Conservation (phyloP, 2,329 filamentous ascomycete genomes). For the Phialophora expanda region DNA sequence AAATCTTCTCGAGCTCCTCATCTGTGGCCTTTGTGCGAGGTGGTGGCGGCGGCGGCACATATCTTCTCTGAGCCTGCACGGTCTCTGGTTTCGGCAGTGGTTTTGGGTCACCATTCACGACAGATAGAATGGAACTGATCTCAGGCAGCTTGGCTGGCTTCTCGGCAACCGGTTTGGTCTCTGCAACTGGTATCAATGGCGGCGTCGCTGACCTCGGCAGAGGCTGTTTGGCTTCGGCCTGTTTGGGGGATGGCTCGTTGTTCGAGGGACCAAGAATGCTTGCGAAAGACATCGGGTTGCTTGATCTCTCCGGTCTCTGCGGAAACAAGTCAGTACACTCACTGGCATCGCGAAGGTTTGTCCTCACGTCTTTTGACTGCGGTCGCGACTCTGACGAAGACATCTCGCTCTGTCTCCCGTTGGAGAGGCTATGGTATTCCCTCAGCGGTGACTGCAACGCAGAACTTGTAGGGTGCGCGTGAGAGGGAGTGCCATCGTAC, state of each 20-base stretch:
- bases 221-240: conserved; percentile 35
- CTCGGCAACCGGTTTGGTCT: conserved; percentile 19
- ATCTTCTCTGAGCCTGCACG: conserved; percentile 52
- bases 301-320: conserved; percentile 73
- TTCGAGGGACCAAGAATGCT: conserved; percentile 69
- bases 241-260: conserved; percentile 41
- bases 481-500: conserved; percentile 47
- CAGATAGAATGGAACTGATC: conserved; percentile 33
- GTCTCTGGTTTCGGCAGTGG: conserved; percentile 49
- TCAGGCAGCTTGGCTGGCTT: conserved; percentile 39
- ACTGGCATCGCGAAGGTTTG: conserved; percentile 5
- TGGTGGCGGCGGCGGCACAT: conserved; percentile 63
- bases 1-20: conserved; percentile 71
- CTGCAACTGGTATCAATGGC: conserved; percentile 37
- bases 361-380: conserved; percentile 48
- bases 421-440: conserved; percentile 47
- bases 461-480: conserved; percentile 49
- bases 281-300: conserved; percentile 93
- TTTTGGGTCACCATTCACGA: conserved; percentile 31
- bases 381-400: conserved; percentile 46
- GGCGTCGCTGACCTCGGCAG: conserved; percentile 37
- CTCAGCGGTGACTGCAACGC: conserved; percentile 51
- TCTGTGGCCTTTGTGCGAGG: conserved; percentile 60
- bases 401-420: conserved; percentile 44
- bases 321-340: conserved; percentile 37